Base-by-base conservation (phyloP, 106 monocot genomes). In the Platanthera guangdongensis region DNA sequence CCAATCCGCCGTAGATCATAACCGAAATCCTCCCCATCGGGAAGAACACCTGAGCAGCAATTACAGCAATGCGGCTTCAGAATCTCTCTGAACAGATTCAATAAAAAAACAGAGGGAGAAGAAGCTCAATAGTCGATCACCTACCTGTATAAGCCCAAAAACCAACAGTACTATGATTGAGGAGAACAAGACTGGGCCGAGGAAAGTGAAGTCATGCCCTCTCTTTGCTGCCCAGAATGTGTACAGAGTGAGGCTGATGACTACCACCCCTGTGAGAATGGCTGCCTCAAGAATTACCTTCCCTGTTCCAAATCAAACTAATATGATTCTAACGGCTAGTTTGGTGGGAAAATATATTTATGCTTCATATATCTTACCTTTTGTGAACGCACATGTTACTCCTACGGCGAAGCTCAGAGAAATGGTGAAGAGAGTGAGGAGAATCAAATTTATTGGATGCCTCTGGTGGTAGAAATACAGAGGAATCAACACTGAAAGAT, bases 381-480 rank as follows among this genome's bases (percentile, higher is more conserved):
- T 84, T 45, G 90, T 94, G 81, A 83, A 94, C 4, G 94, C 94
- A 48, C 90, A 91, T 7, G 87, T 78, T 74, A 94, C 70, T 52
- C 94, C 94, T 16, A 91, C 81, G 0, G 78, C 83, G 65, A 94
- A 94, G 75, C 94, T 91, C 51, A 94, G 77, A 14, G 87, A 76
- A 16, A 82, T 25, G 1, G 94, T 94, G 76, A 94, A 94, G 8
- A 94, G 16, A 11, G 81, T 82, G 3, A 94, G 89, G 1, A 94
- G 89, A 22, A 94, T 3, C 14, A 77, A 67, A 75, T 94, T 94
- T 72, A 94, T 73, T 52, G 94, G 94, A 75, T 91, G 82, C 65
- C 55, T 55, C 79, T 91, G 88, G 77, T 89, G 78, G 55, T 85
- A 87, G 78, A 76, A 87, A 74, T 86, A 87, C 62, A 94, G 82